Evolutionary conservation across 768 basidiomycete species (phyloP).

Genomic region (Sutorius australiensis): DNA sequence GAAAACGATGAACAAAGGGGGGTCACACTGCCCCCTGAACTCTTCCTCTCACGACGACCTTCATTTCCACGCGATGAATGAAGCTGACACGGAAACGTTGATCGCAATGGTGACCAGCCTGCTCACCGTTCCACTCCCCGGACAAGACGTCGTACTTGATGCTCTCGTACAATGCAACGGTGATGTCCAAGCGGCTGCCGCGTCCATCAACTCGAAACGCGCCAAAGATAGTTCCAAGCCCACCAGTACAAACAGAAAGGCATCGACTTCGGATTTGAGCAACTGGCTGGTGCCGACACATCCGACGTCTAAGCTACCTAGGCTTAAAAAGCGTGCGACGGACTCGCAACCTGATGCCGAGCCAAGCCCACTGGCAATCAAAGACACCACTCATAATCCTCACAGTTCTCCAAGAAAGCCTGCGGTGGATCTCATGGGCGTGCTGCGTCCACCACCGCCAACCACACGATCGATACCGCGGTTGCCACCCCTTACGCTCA

Average conservation of each 20-base stretch:
- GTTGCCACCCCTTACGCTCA: slow-evolving; percentile 59
- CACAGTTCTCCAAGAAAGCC: slow-evolving; percentile 29
- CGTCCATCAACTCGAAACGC: slow-evolving; percentile 31
- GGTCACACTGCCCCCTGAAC: slow-evolving; percentile 2
- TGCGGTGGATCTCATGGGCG: slow-evolving; percentile 47
- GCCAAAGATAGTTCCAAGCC: slow-evolving; percentile 13
- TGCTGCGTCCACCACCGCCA: slow-evolving; percentile 50
- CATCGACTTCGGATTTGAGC: slow-evolving; percentile 43
- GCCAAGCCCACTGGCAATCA: slow-evolving; percentile 8
- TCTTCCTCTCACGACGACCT: neutral
- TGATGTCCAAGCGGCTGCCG: slow-evolving; percentile 50
- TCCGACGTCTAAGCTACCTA: slow-evolving; percentile 16
- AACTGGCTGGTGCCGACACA: slow-evolving; percentile 46
- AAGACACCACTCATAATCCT: slow-evolving; percentile 11
- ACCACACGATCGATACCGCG: slow-evolving; percentile 33
- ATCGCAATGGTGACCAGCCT: slow-evolving; percentile 66
- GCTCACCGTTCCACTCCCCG: slow-evolving; percentile 33
- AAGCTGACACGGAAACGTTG: slow-evolving; percentile 60
- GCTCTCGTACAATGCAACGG: slow-evolving; percentile 56
- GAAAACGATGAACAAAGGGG: neutral
- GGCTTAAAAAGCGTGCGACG: slow-evolving; percentile 14
- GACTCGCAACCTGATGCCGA: slow-evolving; percentile 2
- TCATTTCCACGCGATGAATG: slow-evolving; percentile 19
- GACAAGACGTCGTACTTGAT: slow-evolving; percentile 49
- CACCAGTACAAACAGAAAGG: slow-evolving; percentile 43